phyloP scores from a whole-genome alignment of 2,329 filamentous ascomycete species.

The Waltergamsia citrina region DNA sequence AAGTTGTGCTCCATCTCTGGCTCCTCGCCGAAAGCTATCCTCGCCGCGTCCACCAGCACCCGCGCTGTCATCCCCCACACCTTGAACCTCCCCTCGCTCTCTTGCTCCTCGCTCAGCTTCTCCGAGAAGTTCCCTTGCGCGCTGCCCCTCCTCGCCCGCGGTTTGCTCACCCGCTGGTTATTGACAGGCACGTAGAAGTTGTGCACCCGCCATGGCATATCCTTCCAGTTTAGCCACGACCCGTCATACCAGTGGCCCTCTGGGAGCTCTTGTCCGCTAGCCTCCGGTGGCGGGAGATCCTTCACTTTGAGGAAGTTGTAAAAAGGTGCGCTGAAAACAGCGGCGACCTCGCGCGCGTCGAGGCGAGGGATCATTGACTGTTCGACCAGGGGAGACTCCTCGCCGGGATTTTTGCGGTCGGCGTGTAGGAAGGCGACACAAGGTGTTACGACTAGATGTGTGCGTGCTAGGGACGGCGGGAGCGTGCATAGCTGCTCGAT shows the following conservation, averaged over 20 bases:
- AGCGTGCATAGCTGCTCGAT: slow-evolving; percentile 85
- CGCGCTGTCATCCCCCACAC: slow-evolving; percentile 95
- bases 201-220: slow-evolving; percentile 73
- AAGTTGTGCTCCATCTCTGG: slow-evolving; percentile 71
- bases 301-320: slow-evolving; percentile 63
- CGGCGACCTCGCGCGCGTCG: slow-evolving; percentile 84
- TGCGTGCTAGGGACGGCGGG: slow-evolving; percentile 65
- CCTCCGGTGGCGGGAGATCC: slow-evolving; percentile 39
- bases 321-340: slow-evolving; percentile 86
- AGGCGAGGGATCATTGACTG: slow-evolving; percentile 68
- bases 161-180: slow-evolving; percentile 58
- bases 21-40: slow-evolving; percentile 71
- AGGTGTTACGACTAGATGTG: slow-evolving; percentile 63
- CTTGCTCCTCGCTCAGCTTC: slow-evolving; percentile 34
- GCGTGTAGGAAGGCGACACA: slow-evolving; percentile 72
- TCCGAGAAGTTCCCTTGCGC: slow-evolving; percentile 33
- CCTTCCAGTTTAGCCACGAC: slow-evolving; percentile 71
- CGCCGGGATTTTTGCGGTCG: slow-evolving; percentile 29
- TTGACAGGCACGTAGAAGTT: slow-evolving; percentile 83
- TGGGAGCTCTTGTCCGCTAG: slow-evolving; percentile 20
- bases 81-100: slow-evolving; percentile 53
- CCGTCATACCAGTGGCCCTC: slow-evolving; percentile 76
- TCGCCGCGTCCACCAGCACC: slow-evolving; percentile 79
- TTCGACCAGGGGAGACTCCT: slow-evolving; percentile 37
- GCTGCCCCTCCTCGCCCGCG: slow-evolving; percentile 18